phyloP scores from a whole-genome alignment of 2,329 filamentous ascomycete species.

The Pyrenophora graminea region DNA sequence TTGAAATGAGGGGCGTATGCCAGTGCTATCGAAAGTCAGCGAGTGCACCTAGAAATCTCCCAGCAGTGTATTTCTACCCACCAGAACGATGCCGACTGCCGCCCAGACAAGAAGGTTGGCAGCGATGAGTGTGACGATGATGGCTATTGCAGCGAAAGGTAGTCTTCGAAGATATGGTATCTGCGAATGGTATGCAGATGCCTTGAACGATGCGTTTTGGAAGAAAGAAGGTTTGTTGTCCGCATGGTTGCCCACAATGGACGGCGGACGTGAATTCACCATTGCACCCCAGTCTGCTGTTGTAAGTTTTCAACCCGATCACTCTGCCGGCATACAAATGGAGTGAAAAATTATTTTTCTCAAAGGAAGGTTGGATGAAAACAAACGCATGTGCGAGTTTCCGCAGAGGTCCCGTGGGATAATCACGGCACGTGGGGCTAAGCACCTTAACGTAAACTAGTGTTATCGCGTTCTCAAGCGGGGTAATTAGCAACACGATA shows the following conservation, averaged over 20 bases:
- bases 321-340: neutral
- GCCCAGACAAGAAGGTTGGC: conserved; percentile 64
- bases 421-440: conserved; percentile 24
- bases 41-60: neutral
- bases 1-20: conserved; percentile 67
- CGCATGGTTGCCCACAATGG: conserved; percentile 11
- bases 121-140: conserved; percentile 58
- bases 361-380: neutral
- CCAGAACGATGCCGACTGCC: conserved; percentile 61
- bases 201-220: conserved; percentile 38
- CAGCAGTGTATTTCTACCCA: conserved; percentile 35
- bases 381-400: neutral
- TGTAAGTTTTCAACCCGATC: neutral
- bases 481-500: conserved; percentile 22
- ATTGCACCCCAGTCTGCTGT: conserved; percentile 6
- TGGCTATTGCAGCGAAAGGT: conserved; percentile 61
- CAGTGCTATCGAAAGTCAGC: conserved; percentile 31
- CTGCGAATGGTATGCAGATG: conserved; percentile 54
- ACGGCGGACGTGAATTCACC: conserved; percentile 16
- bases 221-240: conserved; percentile 28
- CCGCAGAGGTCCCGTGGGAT: conserved; percentile 18
- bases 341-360: neutral
- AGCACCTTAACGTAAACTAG: too few relatives aligned
- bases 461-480: conserved; percentile 23
- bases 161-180: conserved; percentile 61